Percentiles rank a stretch among this genome's conserved stretches.
Evolutionary conservation across 1,284 basidiomycete genomes (phyloP).

Genomic region (Leccinum fallax): DNA sequence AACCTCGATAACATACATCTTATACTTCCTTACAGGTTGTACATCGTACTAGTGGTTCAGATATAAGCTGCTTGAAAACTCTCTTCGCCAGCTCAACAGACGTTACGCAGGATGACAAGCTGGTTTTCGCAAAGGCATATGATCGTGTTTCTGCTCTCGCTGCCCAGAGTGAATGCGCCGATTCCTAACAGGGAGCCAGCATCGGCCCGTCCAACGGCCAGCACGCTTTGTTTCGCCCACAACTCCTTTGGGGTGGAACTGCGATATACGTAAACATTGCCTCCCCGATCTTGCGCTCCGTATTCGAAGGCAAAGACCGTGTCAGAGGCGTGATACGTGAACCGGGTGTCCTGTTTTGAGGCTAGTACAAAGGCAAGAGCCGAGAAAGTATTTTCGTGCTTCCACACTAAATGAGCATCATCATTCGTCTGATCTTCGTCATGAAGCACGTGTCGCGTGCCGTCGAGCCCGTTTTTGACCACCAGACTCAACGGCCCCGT

Average conservation of each 20-base stretch:
- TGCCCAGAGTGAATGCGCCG: slow-evolving; percentile 46
- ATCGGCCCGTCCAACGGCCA: slow-evolving; percentile 67
- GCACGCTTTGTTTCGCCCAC: slow-evolving; percentile 77
- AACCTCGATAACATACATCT: slow-evolving; percentile 40
- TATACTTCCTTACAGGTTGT: slow-evolving; percentile 41
- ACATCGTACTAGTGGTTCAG: slow-evolving; percentile 37
- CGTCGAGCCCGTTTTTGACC: slow-evolving; percentile 83
- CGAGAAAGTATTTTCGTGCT: slow-evolving; percentile 78
- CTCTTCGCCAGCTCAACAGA: slow-evolving; percentile 35
- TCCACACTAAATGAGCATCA: slow-evolving; percentile 54
- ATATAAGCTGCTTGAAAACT: slow-evolving; percentile 25
- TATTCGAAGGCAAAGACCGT: slow-evolving; percentile 82
- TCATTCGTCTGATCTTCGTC: slow-evolving; percentile 16
- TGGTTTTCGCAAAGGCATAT: slow-evolving; percentile 80
- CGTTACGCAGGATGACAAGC: slow-evolving; percentile 61
- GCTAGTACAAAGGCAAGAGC: slow-evolving; percentile 94
- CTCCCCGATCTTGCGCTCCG: slow-evolving; percentile 61
- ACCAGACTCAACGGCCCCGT: slow-evolving; percentile 52
- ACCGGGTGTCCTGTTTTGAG: slow-evolving; percentile 87
- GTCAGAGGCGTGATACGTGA: slow-evolving; percentile 67
- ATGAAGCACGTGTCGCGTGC: slow-evolving; percentile 64
- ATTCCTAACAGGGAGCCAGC: slow-evolving; percentile 83
- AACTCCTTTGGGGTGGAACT: slow-evolving; percentile 48
- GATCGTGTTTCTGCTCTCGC: slow-evolving; percentile 43
- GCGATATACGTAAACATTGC: slow-evolving; percentile 86